Conservation (phyloP, 2,329 filamentous ascomycete genomes). For the Pseudogymnoascus sp. region DNA sequence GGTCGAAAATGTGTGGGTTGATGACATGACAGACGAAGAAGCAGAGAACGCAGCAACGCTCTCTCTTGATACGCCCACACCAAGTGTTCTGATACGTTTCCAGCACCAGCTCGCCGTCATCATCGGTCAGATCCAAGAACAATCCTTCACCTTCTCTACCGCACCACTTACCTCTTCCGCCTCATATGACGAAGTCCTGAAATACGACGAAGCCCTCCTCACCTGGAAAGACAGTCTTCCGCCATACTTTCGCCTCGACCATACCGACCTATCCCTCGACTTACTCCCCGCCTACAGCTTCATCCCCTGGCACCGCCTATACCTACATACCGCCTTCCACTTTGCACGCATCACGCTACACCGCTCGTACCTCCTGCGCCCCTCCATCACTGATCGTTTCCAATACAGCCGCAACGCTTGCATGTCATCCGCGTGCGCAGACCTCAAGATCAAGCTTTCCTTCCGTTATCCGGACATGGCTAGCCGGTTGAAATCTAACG, state of each 20-base stretch:
- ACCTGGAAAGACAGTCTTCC: conserved; percentile 29
- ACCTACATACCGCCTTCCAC: conserved; percentile 33
- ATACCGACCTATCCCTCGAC: conserved; percentile 28
- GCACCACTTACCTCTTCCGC: conserved; percentile 20
- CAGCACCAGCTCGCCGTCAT: conserved; percentile 29
- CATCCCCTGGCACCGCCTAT: conserved; percentile 31
- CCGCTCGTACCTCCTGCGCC: conserved; percentile 31
- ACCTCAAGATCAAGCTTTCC: conserved; percentile 31
- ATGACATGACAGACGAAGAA: conserved; percentile 28
- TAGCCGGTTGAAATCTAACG: conserved; percentile 29
- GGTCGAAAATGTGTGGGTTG: conserved; percentile 32
- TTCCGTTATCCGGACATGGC: conserved; percentile 24
- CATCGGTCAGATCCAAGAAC: conserved; percentile 32
- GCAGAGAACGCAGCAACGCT: conserved; percentile 19
- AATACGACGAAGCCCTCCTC: conserved; percentile 28
- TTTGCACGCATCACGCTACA: conserved; percentile 34
- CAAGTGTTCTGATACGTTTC: conserved; percentile 27
- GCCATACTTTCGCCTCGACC: conserved; percentile 28
- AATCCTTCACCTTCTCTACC: conserved; percentile 28
- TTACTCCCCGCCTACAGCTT: conserved; percentile 18
- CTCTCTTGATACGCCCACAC: conserved; percentile 28
- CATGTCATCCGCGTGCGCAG: conserved; percentile 33
- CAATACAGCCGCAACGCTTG: conserved; percentile 33
- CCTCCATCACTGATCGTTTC: conserved; percentile 34
- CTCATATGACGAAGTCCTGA: conserved; percentile 31